These are phyloP conservation scores for Fraxinus angustifolia DNA, from an alignment of 305 asterid species.

Conservation along the genomic window DNA sequence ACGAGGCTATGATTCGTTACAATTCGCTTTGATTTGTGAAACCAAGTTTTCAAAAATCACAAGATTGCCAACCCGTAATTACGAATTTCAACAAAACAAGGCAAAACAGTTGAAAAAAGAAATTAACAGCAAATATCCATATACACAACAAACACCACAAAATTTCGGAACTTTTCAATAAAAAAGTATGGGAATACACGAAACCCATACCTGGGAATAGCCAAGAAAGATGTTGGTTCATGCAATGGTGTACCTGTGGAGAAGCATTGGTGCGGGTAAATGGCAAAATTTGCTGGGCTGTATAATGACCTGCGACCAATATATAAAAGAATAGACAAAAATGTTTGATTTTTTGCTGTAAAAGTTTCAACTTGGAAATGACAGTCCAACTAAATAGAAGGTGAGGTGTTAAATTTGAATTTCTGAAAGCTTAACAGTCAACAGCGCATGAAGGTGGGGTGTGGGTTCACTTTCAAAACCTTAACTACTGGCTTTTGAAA, in stretches of 20 bases:
- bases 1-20: not conserved
- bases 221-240: not conserved
- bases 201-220: conserved; percentile 15
- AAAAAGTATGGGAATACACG: not conserved
- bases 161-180: not conserved
- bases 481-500: not conserved
- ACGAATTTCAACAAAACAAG: not conserved
- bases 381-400: conserved; percentile 48
- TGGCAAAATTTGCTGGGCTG: not conserved
- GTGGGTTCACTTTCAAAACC: not conserved
- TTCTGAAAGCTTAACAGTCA: not conserved
- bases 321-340: not conserved
- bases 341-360: conserved; percentile 21
- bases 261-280: not conserved
- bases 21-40: not conserved
- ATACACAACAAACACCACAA: not conserved
- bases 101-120: not conserved
- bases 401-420: conserved; percentile 32
- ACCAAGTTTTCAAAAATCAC: not conserved
- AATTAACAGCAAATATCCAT: not conserved
- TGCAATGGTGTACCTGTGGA: not conserved
- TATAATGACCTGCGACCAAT: conserved; percentile 1
- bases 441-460: conserved; percentile 13
- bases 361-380: conserved; percentile 25
- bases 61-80: not conserved